Evolutionary conservation across 2,329 filamentous ascomycete genomes (phyloP).

Genomic region (Cladobotryum protrusum): DNA sequence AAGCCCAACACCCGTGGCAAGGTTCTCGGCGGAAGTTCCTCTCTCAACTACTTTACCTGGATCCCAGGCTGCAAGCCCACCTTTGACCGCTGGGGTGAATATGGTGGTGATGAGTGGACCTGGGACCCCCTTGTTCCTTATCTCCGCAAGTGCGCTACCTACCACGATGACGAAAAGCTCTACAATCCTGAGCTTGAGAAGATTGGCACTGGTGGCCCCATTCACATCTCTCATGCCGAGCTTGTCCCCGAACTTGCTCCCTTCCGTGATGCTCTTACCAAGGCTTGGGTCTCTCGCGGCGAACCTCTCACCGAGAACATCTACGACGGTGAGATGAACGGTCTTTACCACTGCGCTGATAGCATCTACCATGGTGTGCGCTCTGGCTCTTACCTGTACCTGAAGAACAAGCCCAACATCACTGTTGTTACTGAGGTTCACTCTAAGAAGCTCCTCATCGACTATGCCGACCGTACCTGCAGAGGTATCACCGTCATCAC

Average conservation of each 20-base stretch:
- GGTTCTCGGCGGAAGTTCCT: conserved; percentile 51
- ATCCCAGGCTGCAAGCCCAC: conserved; percentile 51
- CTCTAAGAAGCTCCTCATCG: conserved; percentile 49
- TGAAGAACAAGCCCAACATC: conserved; percentile 49
- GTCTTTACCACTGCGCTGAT: conserved; percentile 47
- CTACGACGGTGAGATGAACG: conserved; percentile 48
- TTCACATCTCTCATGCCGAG: conserved; percentile 49
- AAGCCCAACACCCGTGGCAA: conserved; percentile 58
- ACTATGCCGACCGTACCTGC: conserved; percentile 32
- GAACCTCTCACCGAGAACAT: conserved; percentile 47
- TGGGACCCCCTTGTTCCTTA: conserved; percentile 47
- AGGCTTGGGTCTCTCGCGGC: conserved; percentile 50
- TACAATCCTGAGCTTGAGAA: conserved; percentile 41
- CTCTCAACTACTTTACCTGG: conserved; percentile 60
- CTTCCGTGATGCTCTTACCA: conserved; percentile 44
- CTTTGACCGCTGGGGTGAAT: conserved; percentile 65
- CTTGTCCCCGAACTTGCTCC: conserved; percentile 44
- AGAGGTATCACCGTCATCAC: conserved; percentile 42
- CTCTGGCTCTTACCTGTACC: conserved; percentile 44
- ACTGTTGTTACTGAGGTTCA: conserved; percentile 41
- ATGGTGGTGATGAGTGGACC: conserved; percentile 62
- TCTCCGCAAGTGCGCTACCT: conserved; percentile 50
- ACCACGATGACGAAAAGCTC: conserved; percentile 46
- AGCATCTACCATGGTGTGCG: conserved; percentile 53
- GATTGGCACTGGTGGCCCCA: conserved; percentile 45